These are phyloP conservation scores for Coniosporium tulheliwenetii DNA, from an alignment of 2,329 filamentous ascomycete species.

Conservation along the genomic window DNA sequence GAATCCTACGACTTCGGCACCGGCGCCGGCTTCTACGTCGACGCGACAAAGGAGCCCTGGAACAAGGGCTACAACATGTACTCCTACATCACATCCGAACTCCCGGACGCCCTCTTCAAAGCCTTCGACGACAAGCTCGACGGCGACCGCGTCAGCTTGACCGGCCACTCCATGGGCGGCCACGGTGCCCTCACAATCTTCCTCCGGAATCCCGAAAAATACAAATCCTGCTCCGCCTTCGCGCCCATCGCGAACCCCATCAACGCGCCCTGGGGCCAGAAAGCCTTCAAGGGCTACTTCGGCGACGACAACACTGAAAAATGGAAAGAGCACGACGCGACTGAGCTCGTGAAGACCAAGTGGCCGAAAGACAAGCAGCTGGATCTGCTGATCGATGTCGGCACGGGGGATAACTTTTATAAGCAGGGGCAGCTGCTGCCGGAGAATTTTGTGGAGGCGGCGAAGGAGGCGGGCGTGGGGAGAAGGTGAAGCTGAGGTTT, in stretches of 20 bases:
- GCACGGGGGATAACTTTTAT: slow-evolving; percentile 92
- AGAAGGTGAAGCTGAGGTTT: slow-evolving; percentile 64
- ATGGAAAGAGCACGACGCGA: slow-evolving; percentile 86
- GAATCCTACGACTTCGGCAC: slow-evolving; percentile 84
- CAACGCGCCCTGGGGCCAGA: slow-evolving; percentile 84
- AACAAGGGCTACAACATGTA: slow-evolving; percentile 81
- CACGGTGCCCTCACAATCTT: slow-evolving; percentile 89
- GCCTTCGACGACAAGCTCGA: slow-evolving; percentile 59
- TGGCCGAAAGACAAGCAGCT: slow-evolving; percentile 49
- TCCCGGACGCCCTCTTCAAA: slow-evolving; percentile 61
- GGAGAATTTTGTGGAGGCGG: slow-evolving; percentile 77
- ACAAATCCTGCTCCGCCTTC: slow-evolving; percentile 79
- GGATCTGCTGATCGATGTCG: slow-evolving; percentile 77
- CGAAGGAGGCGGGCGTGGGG: slow-evolving; percentile 55
- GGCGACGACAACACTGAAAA: slow-evolving; percentile 54
- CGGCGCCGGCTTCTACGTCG: slow-evolving; percentile 87
- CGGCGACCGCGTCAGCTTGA: slow-evolving; percentile 56
- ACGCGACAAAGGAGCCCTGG: slow-evolving; percentile 66
- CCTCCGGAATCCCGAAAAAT: slow-evolving; percentile 79
- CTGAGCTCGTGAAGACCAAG: slow-evolving; percentile 66
- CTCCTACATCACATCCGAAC: slow-evolving; percentile 74
- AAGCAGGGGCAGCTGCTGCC: slow-evolving; percentile 84
- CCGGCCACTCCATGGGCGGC: slow-evolving; percentile 93
- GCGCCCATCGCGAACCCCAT: slow-evolving; percentile 79
- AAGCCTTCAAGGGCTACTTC: slow-evolving; percentile 86